Base-by-base conservation (phyloP, 202 grass and related monocot species). In the Saccharum hybrid region DNA sequence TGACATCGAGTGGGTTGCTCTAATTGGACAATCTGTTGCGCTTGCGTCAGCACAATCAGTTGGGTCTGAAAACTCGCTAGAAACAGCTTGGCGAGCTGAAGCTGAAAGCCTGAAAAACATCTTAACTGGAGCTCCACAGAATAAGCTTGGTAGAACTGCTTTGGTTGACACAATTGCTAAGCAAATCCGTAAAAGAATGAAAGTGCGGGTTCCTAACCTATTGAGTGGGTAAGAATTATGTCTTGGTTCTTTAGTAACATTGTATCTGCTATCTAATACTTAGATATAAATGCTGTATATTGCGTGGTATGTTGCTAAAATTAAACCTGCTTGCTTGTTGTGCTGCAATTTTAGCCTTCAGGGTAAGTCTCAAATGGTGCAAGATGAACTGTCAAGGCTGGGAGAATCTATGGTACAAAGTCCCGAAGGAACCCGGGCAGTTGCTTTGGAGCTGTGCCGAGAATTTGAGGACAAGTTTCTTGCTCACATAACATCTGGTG, bases 401-500 rank as follows among this genome's bases (percentile, higher is more conserved):
- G 92, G 92, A 76, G 92, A 89, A 85, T 91, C 90, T 68, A 94
- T 94, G 89, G 49, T 91, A 76, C 81, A 91, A 79, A 94, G 89
- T 85, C 10, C 84, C 4, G 92, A 94, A 90, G 92, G 92, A 87
- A 94, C 92, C 34, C 81, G 92, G 10, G 92, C 92, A 65, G 86
- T 94, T 85, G 92, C 92, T 63, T 85, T 94, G 78, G 89, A 91
- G 82, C 84, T 94, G 63, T 94, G 92, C 76, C 70, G 92, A 43
- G 92, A 94, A 81, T 94, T 94, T 34, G 92, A 94, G 41, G 92
- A 94, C 71, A 94, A 82, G 66, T 94, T 94, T 88, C 87, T 94
- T 60, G 84, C 82, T 78, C 92, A 94, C 63, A 86, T 94, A 88
- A 83, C 87, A 41, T 83, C 89, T 68, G 89, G 92, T 66, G 92